phyloP scores from a whole-genome alignment of 441 rosid species.

The Euphorbia celastroides region DNA sequence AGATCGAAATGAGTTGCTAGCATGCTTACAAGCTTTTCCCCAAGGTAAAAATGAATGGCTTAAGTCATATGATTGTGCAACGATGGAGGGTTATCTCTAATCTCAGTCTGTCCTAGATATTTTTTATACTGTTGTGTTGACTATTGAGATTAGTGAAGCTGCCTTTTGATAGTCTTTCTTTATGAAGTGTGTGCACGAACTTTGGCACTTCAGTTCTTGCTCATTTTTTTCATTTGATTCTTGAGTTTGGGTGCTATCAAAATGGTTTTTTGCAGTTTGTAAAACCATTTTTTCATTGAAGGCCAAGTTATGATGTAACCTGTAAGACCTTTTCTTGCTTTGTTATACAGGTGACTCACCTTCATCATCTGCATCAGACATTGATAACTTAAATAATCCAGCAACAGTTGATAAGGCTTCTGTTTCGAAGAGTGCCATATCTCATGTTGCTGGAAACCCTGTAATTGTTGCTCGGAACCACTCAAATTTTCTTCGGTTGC shows the following conservation, averaged over 20 bases:
- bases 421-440: slow-evolving; percentile 38
- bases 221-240: neutral
- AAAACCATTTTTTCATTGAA: neutral
- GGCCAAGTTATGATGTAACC: neutral
- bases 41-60: slow-evolving; percentile 43
- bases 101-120: neutral
- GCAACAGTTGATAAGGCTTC: slow-evolving; percentile 43
- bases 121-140: neutral
- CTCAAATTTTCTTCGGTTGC: slow-evolving; percentile 40
- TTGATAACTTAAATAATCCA: slow-evolving; percentile 65
- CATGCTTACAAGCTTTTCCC: slow-evolving; percentile 38
- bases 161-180: neutral
- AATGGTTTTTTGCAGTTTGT: too few species aligned
- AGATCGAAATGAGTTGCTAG: slow-evolving; percentile 61
- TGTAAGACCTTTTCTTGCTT: neutral
- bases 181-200: neutral
- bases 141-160: neutral
- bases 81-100: slow-evolving; percentile 10
- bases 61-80: neutral
- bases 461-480: slow-evolving; percentile 41
- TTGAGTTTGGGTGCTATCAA: neutral
- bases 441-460: slow-evolving; percentile 48
- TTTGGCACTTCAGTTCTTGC: neutral
- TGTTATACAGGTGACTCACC: slow-evolving; percentile 77
- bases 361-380: slow-evolving; percentile 86